Percentiles rank a stretch among this genome's conserved stretches.
Conservation (phyloP, 208 protist species). For the Trypanosoma conorhini region DNA sequence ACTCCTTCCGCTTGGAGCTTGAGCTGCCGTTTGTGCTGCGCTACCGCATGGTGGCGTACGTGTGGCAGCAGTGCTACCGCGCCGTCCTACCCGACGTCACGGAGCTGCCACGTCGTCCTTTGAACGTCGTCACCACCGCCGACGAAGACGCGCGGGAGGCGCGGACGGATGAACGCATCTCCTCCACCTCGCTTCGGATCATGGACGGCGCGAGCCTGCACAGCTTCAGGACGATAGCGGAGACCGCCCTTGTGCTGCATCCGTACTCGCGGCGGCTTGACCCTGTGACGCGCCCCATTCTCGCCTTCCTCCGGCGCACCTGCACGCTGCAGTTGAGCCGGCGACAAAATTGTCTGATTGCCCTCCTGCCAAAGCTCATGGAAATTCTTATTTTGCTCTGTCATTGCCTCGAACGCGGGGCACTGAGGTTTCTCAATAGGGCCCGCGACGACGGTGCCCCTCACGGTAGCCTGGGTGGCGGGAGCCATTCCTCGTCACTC, state of each 20-base stretch:
- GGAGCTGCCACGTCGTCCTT: slow-evolving; percentile 6
- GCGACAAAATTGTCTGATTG: slow-evolving; percentile 24
- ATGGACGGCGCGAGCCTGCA: slow-evolving; percentile 18
- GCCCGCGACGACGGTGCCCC: neutral
- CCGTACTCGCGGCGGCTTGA: slow-evolving; percentile 24
- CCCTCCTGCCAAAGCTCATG: slow-evolving; percentile 29
- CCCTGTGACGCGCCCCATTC: slow-evolving; percentile 12
- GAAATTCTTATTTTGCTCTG: slow-evolving; percentile 30
- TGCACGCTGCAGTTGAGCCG: slow-evolving; percentile 24
- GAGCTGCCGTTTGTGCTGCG: slow-evolving; percentile 22
- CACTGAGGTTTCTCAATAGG: neutral
- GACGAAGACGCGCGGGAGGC: neutral
- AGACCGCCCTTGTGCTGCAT: slow-evolving; percentile 8
- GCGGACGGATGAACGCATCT: neutral
- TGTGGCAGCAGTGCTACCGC: slow-evolving; percentile 23
- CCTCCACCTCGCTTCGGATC: slow-evolving; percentile 17
- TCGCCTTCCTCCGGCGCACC: slow-evolving; percentile 15
- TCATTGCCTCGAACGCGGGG: slow-evolving; percentile 12
- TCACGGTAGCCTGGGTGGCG: neutral
- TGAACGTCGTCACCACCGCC: neutral
- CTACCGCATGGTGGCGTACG: slow-evolving; percentile 20
- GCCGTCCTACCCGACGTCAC: neutral
- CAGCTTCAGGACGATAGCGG: neutral
- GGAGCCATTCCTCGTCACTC: neutral
- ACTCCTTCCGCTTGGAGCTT: slow-evolving; percentile 24